Conservation (phyloP, 176 grass and related monocot species). For the Otatea glauca region DNA sequence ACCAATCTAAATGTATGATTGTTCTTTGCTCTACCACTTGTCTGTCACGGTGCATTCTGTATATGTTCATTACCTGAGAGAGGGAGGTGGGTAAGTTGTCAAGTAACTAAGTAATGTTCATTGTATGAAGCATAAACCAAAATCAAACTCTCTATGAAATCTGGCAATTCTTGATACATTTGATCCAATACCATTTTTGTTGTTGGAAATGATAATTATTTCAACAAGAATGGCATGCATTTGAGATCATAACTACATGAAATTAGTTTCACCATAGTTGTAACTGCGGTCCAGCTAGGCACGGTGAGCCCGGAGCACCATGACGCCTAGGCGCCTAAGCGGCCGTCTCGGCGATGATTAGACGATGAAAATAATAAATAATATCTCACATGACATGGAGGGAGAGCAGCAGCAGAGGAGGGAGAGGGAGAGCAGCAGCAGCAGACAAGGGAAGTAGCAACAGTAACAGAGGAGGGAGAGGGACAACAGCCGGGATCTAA, state of each 20-base stretch:
- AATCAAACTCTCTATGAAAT: neutral
- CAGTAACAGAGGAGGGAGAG: too few species aligned
- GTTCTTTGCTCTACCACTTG: neutral
- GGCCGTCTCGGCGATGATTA: too few species aligned
- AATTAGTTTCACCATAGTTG: neutral
- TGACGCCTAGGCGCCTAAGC: too few species aligned
- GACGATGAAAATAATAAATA: too few species aligned
- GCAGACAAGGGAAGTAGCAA: too few species aligned
- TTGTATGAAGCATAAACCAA: neutral
- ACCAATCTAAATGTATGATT: neutral
- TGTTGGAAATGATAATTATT: neutral
- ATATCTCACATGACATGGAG: too few species aligned
- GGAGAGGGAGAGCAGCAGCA: too few species aligned
- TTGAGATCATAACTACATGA: neutral
- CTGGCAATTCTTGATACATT: neutral
- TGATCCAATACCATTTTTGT: neutral
- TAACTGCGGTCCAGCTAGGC: too few species aligned
- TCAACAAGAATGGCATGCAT: neutral
- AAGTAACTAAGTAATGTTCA: constrained; percentile 6
- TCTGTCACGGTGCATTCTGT: neutral
- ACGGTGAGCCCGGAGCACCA: too few species aligned
- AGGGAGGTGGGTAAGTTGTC: neutral
- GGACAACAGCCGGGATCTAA: too few species aligned
- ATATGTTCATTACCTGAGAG: neutral
- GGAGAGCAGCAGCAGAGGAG: too few species aligned